A percentile compares a stretch with the other conserved stretches of the same genome.
These are phyloP conservation scores for Pythium sukuiense DNA, from an alignment of 352 stramenopile species.

Conservation along the genomic window DNA sequence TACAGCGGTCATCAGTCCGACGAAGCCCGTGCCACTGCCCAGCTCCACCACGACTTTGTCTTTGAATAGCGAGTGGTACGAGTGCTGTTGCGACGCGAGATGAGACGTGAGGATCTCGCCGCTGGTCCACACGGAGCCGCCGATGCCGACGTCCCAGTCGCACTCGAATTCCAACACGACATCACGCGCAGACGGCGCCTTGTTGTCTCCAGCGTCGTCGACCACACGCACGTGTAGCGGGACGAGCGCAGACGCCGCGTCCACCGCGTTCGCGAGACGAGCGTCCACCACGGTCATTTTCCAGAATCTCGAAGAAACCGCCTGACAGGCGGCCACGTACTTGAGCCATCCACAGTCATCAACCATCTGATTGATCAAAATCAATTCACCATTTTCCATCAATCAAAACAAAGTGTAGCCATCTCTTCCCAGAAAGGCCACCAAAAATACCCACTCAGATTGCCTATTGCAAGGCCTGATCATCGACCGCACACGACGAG, in stretches of 20 bases:
- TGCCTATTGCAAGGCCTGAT: background rate
- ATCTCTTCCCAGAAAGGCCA: background rate
- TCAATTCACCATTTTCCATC: background rate
- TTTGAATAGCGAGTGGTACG: conserved; percentile 54
- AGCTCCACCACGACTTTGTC: conserved; percentile 71
- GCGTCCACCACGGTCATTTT: conserved; percentile 10
- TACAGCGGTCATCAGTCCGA: conserved; percentile 61
- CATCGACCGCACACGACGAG: background rate
- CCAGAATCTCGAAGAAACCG: background rate
- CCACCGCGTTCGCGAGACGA: background rate
- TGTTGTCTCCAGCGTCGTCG: conserved; percentile 4
- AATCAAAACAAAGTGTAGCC: conserved; percentile 1
- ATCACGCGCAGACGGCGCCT: background rate
- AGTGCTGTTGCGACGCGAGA: conserved; percentile 47
- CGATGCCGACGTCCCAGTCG: conserved; percentile 81
- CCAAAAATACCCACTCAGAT: background rate
- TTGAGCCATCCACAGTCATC: background rate
- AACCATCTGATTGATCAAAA: background rate
- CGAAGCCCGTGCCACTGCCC: conserved; percentile 75
- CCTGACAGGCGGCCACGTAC: conserved; percentile 12
- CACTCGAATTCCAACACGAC: conserved; percentile 65
- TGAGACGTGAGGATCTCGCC: conserved; percentile 68
- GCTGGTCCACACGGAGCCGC: conserved; percentile 83
- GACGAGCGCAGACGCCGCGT: conserved; percentile 31
- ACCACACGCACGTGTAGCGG: conserved; percentile 48